These are phyloP conservation scores for Aspergillus affinis DNA, from an alignment of 495 filamentous ascomycete species.

Conservation along the genomic window DNA sequence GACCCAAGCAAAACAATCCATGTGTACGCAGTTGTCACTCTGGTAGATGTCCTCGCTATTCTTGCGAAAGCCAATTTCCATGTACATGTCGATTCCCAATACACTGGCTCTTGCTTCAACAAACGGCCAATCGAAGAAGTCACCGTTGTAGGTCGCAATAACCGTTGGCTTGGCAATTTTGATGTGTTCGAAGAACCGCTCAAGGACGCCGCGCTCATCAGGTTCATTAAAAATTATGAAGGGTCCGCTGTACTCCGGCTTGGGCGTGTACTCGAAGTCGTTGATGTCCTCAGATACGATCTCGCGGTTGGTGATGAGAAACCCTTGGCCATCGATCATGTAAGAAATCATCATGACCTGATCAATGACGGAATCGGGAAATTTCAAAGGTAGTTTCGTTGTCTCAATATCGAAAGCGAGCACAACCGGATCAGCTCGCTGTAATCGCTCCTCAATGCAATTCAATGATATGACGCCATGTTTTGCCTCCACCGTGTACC, in stretches of 20 bases:
- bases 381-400: slow-evolving; percentile 93
- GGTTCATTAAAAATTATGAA: slow-evolving; percentile 99
- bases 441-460: slow-evolving; percentile 84
- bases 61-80: slow-evolving; percentile 93
- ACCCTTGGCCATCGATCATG: slow-evolving; percentile 99
- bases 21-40: slow-evolving; percentile 91
- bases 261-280: slow-evolving; percentile 98
- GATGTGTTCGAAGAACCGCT: slow-evolving; percentile 93
- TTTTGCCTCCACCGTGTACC: slow-evolving; percentile 94
- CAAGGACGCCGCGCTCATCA: slow-evolving; percentile 81
- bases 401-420: slow-evolving; percentile 99
- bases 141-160: slow-evolving; percentile 99
- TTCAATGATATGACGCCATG: slow-evolving; percentile 80
- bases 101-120: slow-evolving; percentile 91
- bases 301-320: slow-evolving; percentile 96
- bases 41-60: slow-evolving; percentile 95
- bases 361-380: slow-evolving; percentile 93
- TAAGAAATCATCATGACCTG: slow-evolving; percentile 99
- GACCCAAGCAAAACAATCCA: slow-evolving; percentile 99
- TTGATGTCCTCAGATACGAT: slow-evolving; percentile 97
- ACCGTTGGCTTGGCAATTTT: slow-evolving; percentile 94
- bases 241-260: slow-evolving; percentile 88
- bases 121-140: slow-evolving; percentile 99
- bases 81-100: slow-evolving; percentile 98
- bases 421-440: slow-evolving; percentile 89